phyloP scores from a whole-genome alignment of 73 alveolate species.

The Effrenium voratum region DNA sequence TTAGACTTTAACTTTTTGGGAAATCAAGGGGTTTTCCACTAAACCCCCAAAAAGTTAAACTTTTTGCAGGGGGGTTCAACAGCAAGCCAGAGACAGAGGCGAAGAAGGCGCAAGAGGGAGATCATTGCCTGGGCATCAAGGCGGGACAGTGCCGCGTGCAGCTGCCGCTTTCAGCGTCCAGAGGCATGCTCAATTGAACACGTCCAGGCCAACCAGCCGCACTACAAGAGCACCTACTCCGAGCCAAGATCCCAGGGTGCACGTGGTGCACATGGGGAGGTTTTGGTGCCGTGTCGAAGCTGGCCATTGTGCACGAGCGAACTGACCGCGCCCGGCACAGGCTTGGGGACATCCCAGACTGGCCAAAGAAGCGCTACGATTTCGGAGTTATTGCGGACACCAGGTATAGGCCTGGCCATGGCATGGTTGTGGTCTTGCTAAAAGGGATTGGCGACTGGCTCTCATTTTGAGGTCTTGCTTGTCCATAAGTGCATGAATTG shows the following conservation, averaged over 20 bases:
- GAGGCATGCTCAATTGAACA: background rate
- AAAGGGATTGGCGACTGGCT: too few relatives aligned
- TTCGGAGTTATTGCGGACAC: constrained; percentile 74
- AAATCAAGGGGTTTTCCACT: too few relatives aligned
- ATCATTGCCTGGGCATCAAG: constrained; percentile 80
- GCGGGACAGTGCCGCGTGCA: background rate
- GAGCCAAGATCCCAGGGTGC: constrained; percentile 5
- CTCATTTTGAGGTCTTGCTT: too few relatives aligned
- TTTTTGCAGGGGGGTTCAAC: too few relatives aligned
- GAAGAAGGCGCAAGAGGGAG: constrained; percentile 58
- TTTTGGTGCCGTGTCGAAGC: background rate
- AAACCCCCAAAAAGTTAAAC: too few relatives aligned
- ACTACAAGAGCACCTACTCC: constrained; percentile 47
- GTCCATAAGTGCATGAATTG: too few relatives aligned
- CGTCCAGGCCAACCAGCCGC: constrained; percentile 54
- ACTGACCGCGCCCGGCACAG: background rate
- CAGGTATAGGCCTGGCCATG: constrained; percentile 36
- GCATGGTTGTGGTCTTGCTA: background rate
- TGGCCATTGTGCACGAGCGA: background rate
- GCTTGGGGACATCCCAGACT: constrained; percentile 64
- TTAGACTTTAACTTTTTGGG: too few relatives aligned
- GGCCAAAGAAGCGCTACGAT: constrained; percentile 79
- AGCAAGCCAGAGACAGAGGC: too few relatives aligned
- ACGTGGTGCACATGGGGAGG: background rate
- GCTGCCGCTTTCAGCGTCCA: background rate